Evolutionary conservation across 116 monocot genomes (phyloP).

Genomic region (Cymodocea nodosa): DNA sequence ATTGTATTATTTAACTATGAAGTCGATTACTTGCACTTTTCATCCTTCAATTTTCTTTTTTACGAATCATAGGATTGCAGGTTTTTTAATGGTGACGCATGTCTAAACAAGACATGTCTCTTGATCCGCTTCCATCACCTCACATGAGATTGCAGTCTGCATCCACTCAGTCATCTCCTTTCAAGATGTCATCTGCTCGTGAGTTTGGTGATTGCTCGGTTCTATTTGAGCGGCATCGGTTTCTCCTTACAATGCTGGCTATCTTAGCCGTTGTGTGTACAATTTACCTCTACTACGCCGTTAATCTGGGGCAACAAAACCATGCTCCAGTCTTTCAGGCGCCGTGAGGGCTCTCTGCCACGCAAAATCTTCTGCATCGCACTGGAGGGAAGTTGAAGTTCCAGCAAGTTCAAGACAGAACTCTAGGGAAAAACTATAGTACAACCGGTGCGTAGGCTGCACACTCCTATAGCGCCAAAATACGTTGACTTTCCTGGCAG

Average conservation of each 20-base stretch:
- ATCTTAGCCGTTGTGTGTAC: slow-evolving; percentile 67
- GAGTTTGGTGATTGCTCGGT: slow-evolving; percentile 52
- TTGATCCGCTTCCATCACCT: slow-evolving; percentile 49
- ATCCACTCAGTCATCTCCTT: slow-evolving; percentile 15
- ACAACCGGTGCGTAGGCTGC: no score
- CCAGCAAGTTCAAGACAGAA: slow-evolving; percentile 1
- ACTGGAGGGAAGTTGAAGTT: slow-evolving; percentile 16
- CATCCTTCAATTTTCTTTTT: no score
- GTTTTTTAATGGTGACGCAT: no score
- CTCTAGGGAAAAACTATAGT: neutral
- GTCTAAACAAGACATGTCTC: neutral
- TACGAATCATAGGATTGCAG: no score
- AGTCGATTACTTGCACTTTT: no score
- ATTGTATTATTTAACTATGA: no score
- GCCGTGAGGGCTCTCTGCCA: slow-evolving; percentile 22
- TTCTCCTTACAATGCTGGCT: slow-evolving; percentile 59
- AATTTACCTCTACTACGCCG: slow-evolving; percentile 73
- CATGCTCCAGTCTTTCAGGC: slow-evolving; percentile 22
- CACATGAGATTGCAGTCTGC: slow-evolving; percentile 45
- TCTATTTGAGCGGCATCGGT: slow-evolving; percentile 60
- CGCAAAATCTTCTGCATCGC: slow-evolving; percentile 16
- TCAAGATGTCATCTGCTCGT: slow-evolving; percentile 17
- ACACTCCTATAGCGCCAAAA: no score
- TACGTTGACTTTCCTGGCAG: neutral
- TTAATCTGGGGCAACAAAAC: slow-evolving; percentile 19